phyloP scores from a whole-genome alignment of 768 basidiomycete genomes.

The Termitomyces heimii region DNA sequence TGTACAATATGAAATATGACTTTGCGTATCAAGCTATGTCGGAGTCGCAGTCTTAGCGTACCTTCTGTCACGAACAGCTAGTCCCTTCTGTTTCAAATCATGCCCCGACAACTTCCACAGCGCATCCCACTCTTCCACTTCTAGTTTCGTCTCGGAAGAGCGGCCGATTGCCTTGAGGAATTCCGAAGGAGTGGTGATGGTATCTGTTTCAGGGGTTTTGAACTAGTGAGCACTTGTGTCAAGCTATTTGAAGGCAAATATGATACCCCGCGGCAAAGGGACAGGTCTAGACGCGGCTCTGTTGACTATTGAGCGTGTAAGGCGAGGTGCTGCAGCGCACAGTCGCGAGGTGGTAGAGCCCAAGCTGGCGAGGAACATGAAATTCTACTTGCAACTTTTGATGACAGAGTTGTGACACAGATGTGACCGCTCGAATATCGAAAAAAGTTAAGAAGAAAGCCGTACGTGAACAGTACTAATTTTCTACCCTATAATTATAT shows the following conservation, averaged over 20 bases:
- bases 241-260: slow-evolving; percentile 6
- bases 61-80: slow-evolving; percentile 69
- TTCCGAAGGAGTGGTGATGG: slow-evolving; percentile 49
- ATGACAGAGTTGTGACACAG: background rate
- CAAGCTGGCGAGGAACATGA: slow-evolving; percentile 10
- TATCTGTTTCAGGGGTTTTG: slow-evolving; percentile 25
- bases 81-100: slow-evolving; percentile 58
- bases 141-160: slow-evolving; percentile 56
- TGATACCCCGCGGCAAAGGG: slow-evolving; percentile 30
- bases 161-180: slow-evolving; percentile 77
- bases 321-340: slow-evolving; percentile 17
- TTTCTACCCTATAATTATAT: background rate
- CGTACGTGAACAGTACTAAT: background rate
- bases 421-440: background rate
- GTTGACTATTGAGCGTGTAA: slow-evolving; percentile 28
- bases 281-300: slow-evolving; percentile 25
- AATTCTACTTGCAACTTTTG: background rate
- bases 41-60: slow-evolving; percentile 22
- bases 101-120: slow-evolving; percentile 59
- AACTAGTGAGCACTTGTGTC: slow-evolving; percentile 8
- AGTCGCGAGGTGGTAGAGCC: slow-evolving; percentile 16
- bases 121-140: slow-evolving; percentile 62
- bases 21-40: background rate
- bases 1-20: slow-evolving; percentile 20
- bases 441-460: no score